Evolutionary conservation across 2,329 filamentous ascomycete species (phyloP).

Genomic region (Trichoderma simmonsii): DNA sequence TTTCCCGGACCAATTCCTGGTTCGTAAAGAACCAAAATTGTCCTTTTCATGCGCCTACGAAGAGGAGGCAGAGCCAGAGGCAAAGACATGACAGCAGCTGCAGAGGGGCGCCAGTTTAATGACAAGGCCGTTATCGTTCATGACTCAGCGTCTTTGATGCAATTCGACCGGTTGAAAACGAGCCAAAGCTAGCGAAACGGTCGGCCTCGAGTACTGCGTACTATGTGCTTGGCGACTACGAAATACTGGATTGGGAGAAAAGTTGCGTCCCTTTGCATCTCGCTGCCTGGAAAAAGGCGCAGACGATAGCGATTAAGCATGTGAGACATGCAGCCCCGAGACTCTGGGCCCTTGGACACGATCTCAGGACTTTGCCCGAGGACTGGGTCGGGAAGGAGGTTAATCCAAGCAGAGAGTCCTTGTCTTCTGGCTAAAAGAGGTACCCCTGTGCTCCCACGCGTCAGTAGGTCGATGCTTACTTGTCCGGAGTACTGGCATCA

Average conservation of each 20-base stretch:
- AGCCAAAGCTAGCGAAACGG: slow-evolving; percentile 1
- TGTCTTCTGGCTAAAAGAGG: slow-evolving; percentile 5
- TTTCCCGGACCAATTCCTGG: background rate
- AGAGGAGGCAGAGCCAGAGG: background rate
- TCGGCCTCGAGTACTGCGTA: background rate
- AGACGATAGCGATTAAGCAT: background rate
- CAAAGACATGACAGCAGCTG: background rate
- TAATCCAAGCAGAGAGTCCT: background rate
- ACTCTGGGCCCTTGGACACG: background rate
- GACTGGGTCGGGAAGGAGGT: slow-evolving; percentile 3
- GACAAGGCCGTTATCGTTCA: background rate
- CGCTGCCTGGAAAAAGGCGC: background rate
- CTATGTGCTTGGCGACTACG: background rate
- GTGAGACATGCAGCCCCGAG: background rate
- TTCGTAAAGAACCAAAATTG: background rate
- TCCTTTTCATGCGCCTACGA: background rate
- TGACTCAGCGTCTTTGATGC: background rate
- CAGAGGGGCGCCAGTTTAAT: background rate
- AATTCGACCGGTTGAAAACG: background rate
- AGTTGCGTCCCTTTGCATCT: background rate
- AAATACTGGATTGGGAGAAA: background rate
- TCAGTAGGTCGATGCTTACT: background rate
- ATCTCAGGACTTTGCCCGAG: background rate
- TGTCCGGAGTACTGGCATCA: background rate
- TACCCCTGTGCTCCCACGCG: background rate